phyloP scores from a whole-genome alignment of 2,329 filamentous ascomycete genomes.

The Magnaporthales sp. region DNA sequence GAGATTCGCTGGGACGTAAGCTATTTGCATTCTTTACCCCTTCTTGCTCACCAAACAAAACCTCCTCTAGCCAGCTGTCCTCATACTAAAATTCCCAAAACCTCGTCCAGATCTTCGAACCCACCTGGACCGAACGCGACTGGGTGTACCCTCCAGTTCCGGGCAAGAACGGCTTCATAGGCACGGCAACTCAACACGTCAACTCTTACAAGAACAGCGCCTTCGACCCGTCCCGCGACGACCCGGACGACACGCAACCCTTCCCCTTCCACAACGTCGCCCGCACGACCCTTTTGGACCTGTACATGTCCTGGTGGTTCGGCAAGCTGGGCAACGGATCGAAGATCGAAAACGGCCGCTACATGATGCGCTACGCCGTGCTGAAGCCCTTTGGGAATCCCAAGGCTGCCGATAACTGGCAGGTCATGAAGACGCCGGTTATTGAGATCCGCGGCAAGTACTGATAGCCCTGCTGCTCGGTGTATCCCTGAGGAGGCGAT shows the following conservation, averaged over 20 bases:
- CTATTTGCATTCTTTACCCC: not conserved
- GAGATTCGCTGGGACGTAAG: conserved; percentile 21
- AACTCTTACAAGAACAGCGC: conserved; percentile 10
- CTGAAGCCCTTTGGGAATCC: conserved; percentile 8
- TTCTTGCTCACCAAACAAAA: not conserved
- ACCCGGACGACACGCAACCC: conserved; percentile 7
- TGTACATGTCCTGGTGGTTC: conserved; percentile 11
- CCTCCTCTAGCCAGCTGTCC: not conserved
- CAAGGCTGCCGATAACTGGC: conserved; percentile 6
- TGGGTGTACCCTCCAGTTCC: conserved; percentile 18
- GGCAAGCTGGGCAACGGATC: conserved; percentile 17
- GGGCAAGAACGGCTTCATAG: conserved; percentile 15
- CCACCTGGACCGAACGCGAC: conserved; percentile 12
- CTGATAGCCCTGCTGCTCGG: not conserved
- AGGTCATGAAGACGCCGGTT: not conserved
- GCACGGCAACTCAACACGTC: conserved; percentile 11
- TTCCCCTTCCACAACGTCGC: conserved; percentile 13
- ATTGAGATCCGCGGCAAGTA: not conserved
- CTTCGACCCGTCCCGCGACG: conserved; percentile 4
- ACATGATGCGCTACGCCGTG: conserved; percentile 15
- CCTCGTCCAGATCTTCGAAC: conserved; percentile 12
- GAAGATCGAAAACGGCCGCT: conserved; percentile 22
- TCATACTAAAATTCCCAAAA: too few relatives aligned
- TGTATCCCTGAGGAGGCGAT: too few relatives aligned
- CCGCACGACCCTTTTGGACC: conserved; percentile 11